Base-by-base conservation (phyloP, 768 basidiomycete genomes). In the Russula earlei region DNA sequence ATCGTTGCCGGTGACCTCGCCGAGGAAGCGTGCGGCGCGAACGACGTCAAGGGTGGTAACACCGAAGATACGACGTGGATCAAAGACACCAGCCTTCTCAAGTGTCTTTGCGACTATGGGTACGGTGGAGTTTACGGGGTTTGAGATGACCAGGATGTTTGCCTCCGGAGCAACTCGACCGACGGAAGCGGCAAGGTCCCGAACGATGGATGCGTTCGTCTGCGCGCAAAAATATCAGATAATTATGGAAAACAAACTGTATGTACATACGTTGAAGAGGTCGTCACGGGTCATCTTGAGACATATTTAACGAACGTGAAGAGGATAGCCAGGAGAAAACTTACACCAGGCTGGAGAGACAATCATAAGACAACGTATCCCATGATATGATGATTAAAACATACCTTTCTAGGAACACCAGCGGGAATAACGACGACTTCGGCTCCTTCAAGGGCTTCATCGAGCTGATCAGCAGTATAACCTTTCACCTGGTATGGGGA, bases 11-110 rank as follows among this genome's bases (percentile, higher is more conserved):
- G 82, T 70, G 66, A 95, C 71, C 52, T 79, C 79, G 20, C 82
- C 79, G 54, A 92, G 80, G 83, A 98, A 98, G 57, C 90, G 91
- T 43, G 90, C 83, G 34, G 95, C 83, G 64, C 95, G 91, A 71
- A 98, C 94, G 65, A 99, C 92, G 67, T 99, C 95, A 67, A 99
- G 90, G 67, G 94, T 92, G 68, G 95, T 97, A 60, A 99, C 87
- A 79, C 95, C 96, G 70, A 96, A 98, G 66, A 98, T 70, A 63
- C 80, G 87, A 57, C 75, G 74, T 53, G 92, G 91, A 77, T 99
- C 83, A 75, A 87, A 97, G 57, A 89, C 89, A 59, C 93, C 93
- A 12, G 87, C 87, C 71, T 92, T 89, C 74, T 88, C 82, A 70
- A 96, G 85, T 56, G 88, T 87, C 63, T 84, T 80, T 43, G 93